A percentile compares a stretch with the other conserved stretches of the same genome.
These are phyloP conservation scores for Torulaspora gathmanii DNA, from an alignment of 805 yeast species.

Conservation along the genomic window DNA sequence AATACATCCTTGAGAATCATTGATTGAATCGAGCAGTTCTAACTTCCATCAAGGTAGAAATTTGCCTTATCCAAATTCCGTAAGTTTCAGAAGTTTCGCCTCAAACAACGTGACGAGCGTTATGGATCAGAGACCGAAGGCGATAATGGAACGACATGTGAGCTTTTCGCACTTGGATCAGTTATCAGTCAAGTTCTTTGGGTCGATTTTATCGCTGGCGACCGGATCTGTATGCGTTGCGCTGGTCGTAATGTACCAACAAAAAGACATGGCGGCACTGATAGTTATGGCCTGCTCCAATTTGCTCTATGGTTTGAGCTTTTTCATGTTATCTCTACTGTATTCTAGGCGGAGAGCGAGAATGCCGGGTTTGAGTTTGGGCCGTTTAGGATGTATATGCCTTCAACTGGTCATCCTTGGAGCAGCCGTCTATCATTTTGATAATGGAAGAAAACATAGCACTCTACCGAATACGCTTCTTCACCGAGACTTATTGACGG, in stretches of 20 bases:
- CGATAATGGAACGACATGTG: neutral
- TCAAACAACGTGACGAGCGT: neutral
- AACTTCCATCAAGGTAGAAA: neutral
- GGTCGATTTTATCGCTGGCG: constrained; percentile 18
- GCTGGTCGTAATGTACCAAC: constrained; percentile 19
- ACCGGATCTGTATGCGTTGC: constrained; percentile 25
- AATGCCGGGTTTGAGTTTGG: neutral
- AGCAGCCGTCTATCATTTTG: constrained; percentile 22
- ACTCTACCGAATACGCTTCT: constrained; percentile 3
- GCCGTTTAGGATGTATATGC: constrained; percentile 7
- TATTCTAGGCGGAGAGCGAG: neutral
- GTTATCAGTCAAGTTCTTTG: constrained; percentile 5
- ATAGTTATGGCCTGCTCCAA: constrained; percentile 26
- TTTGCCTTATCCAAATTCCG: neutral
- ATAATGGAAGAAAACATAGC: constrained; percentile 11
- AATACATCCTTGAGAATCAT: neutral
- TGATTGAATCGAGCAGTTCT: too few relatives aligned
- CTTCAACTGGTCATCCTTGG: constrained; percentile 21
- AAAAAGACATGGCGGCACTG: constrained; percentile 16
- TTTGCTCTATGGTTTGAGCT: constrained; percentile 17
- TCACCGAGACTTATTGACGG: constrained; percentile 16
- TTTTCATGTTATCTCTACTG: constrained; percentile 7
- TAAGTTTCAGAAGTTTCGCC: neutral
- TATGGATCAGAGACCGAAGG: constrained; percentile 4
- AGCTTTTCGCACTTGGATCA: constrained; percentile 3